Base-by-base conservation (phyloP, 495 filamentous ascomycete species). In the Aspergillus indologenus region DNA sequence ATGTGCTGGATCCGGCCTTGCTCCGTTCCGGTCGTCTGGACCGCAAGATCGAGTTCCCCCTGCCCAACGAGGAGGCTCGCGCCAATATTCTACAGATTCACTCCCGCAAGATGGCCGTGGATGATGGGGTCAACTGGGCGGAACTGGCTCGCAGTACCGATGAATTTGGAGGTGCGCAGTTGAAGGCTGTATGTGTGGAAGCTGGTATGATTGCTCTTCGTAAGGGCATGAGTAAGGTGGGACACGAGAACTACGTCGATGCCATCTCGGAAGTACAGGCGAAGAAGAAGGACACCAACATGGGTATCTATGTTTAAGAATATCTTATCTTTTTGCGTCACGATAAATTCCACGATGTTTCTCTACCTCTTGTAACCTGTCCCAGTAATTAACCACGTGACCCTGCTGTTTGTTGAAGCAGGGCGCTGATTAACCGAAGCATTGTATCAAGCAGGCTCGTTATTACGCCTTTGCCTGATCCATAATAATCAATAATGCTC, bases 141-240 rank as follows among this genome's bases (percentile, higher is more conserved):
- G 94, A 99, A 74, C 72, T 99, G 73, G 94, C 94, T 5, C 84
- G 94, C 65, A 94, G 90, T 74, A 99, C 94, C n/a, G 94, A 99
- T 71, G 94, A 99, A 77, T 99, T 99, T 72, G 94, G 94, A 22
- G 94, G 94, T 65, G 94, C 94, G 53, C 91, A 95, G 83, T 73
- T 99, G 60, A 99, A 99, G 80, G 94, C 94, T 46, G 94, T 99
- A 24, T 99, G 94, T 71, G 94, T 99, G 43, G 94, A 99, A 75
- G 94, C 94, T 26, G 94, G 94, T 71, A 99, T 99, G 94, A 99
- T 99, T 77, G 94, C 94, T 19, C 78, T 99, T 63, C 83, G 94
- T 56, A 89, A 87, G 74, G 94, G 94, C 29, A 88, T 90, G 81
- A 89, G 83, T 72, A 96, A 96, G 84, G 90, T 99, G 62, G 87